Base-by-base conservation (phyloP, 495 filamentous ascomycete species). In the Penicillium maclennaniae region DNA sequence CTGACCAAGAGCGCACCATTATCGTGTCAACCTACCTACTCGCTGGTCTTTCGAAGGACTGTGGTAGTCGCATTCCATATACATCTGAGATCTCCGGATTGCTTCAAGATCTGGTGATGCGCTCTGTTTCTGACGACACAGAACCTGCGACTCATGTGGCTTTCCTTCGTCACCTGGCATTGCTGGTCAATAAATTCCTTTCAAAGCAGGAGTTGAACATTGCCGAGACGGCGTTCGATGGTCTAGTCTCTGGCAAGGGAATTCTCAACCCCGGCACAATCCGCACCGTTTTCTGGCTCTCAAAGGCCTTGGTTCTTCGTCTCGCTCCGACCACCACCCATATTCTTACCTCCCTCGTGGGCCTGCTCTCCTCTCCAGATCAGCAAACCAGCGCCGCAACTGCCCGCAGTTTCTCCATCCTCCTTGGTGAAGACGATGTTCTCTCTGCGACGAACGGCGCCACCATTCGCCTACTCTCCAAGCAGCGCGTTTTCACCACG, bases 171-270 rank as follows among this genome's bases (percentile, higher is more conserved):
- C 81, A 87, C 45, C 63, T 87, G 21, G 79, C 80, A 20, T 66
- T 88, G n/a, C 55, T 87, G 16, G 69, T 79, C 28, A 88, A 89
- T 64, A 88, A 89, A 69, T 87, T 79, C 66, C 60, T 82, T 16
- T 65, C 77, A n/a, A 74, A 79, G 38, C 51, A 75, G 9, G 69
- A 75, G 7, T 55, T 83, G 6, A 34, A 45, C 7, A 54, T 63
- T 16, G 71, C 68, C 12, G 61, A 70, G 7, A 54, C 59, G 2
- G 56, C 69, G 5, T 66, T 75, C 20, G 58, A 66, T 45, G 53
- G 63, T 40, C 62, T 79, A 7, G 58, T 82, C 34, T 49, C 68
- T 43, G 41, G 59, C 31, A 28, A 50, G 25, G 25, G 61, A 49
- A 53, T 46, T 23, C 52, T 62, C 49, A 63, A 28, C 23, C 57